Evolutionary conservation across 2,329 filamentous ascomycete genomes (phyloP), one percentile per base, ranked within the genome.

Genomic region (Teratosphaeria viscida): DNA sequence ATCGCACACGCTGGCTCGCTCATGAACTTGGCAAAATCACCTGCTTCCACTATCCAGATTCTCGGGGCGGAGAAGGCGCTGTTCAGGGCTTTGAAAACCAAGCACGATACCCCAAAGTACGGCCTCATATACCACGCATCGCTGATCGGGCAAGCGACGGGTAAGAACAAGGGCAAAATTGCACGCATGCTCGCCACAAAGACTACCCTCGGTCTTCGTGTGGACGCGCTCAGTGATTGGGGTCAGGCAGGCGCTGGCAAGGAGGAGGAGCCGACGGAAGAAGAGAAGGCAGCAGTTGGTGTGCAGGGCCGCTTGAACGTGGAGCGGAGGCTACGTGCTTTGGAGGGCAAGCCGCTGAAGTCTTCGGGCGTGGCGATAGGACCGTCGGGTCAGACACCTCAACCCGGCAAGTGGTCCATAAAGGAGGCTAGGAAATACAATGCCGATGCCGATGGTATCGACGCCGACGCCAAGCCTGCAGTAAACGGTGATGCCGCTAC

Each of bases 111-210:
- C 47, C 94, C 94, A 72, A 99, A 97, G 78, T 99, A 97, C 71
- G 94, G 94, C 82, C 82, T 95, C 65, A 90, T 95, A 74, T 95
- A 94, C 78, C 89, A 95, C 76, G 88, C 89, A 55, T 94, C 90
- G 32, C 84, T 99, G 54, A 95, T 99, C 65, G 95, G 94, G 53
- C 94, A 99, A 79, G 94, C 94, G 34, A 95, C 90, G 23, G 94
- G 94, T 70, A 92, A 90, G 81, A 97, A 97, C 82, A 99, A 99
- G 86, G 94, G 94, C 70, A 99, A 99, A 82, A 96, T 99, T 72
- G 94, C 94, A 52, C 90, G 94, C 82, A 91, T 96, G 81, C 83
- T 99, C 62, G 89, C 94, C 55, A 88, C 92, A 67, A 97, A 97
- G 82, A 86, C 92, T 54, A 90, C 94, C 29, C 84, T 99, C 56